Evolutionary conservation across 202 grass and related monocot genomes (phyloP).

Genomic region (Zoysia matrella): DNA sequence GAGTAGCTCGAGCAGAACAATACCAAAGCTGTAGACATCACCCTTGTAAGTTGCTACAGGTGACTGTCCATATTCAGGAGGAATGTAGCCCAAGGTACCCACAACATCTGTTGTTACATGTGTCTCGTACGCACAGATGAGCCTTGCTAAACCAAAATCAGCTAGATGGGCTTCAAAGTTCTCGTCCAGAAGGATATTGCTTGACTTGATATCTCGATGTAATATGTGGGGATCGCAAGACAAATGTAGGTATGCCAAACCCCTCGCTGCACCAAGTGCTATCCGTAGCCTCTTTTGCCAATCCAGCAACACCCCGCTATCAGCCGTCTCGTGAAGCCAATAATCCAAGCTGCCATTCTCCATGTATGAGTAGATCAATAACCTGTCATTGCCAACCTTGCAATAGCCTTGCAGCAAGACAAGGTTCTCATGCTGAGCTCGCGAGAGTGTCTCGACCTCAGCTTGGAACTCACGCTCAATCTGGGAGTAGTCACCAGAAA

Average conservation of each 20-base stretch:
- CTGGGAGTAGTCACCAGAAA: conserved; percentile 91
- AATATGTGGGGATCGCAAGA: conserved; percentile 92
- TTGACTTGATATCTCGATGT: conserved; percentile 95
- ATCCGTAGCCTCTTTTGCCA: conserved; percentile 76
- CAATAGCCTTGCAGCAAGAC: conserved; percentile 91
- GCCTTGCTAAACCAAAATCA: conserved; percentile 88
- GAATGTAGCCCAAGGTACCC: conserved; percentile 93
- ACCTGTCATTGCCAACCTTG: conserved; percentile 72
- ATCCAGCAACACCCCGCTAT: conserved; percentile 63
- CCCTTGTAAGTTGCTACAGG: conserved; percentile 91
- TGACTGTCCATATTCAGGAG: conserved; percentile 91
- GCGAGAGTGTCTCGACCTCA: conserved; percentile 86
- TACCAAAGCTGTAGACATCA: conserved; percentile 95
- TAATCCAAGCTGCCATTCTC: conserved; percentile 97
- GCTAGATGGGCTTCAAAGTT: conserved; percentile 88
- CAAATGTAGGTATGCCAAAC: conserved; percentile 82
- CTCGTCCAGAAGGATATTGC: conserved; percentile 91
- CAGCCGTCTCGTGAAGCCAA: conserved; percentile 92
- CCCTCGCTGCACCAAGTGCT: conserved; percentile 76
- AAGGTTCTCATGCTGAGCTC: conserved; percentile 86
- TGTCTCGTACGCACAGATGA: conserved; percentile 72
- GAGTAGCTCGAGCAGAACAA: conserved; percentile 94
- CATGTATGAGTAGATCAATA: conserved; percentile 96
- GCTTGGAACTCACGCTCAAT: conserved; percentile 96
- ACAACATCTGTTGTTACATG: conserved; percentile 96